Percentiles rank a stretch among this genome's conserved stretches.
Conservation (phyloP, 345 rosid species). For the Ceriops zippeliana region DNA sequence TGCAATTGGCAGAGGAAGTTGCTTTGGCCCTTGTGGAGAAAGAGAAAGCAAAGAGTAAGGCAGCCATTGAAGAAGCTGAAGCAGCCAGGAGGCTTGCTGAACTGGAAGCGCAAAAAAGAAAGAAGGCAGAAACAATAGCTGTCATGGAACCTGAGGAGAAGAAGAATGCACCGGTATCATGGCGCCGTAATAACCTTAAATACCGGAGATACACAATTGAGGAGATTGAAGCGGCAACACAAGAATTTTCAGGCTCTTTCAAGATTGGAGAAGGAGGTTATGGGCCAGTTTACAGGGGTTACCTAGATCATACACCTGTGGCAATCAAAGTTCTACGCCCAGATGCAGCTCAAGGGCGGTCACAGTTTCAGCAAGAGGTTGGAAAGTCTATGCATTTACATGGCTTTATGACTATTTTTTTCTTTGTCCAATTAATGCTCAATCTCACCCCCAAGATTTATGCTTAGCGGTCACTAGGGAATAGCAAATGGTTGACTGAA, state of each 20-base stretch:
- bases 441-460: background rate
- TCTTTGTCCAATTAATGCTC: background rate
- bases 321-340: slow-evolving; percentile 85
- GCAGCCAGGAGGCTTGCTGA: slow-evolving; percentile 24
- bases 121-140: slow-evolving; percentile 21
- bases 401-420: background rate
- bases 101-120: slow-evolving; percentile 31
- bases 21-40: slow-evolving; percentile 34
- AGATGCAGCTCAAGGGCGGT: slow-evolving; percentile 80
- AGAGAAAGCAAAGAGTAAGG: slow-evolving; percentile 37
- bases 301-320: slow-evolving; percentile 67
- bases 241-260: slow-evolving; percentile 41
- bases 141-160: slow-evolving; percentile 22
- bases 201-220: slow-evolving; percentile 64
- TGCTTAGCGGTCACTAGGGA: background rate
- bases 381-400: background rate
- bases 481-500: too few species aligned
- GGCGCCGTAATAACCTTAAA: slow-evolving; percentile 27
- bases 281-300: slow-evolving; percentile 72
- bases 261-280: slow-evolving; percentile 99
- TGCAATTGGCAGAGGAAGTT: slow-evolving; percentile 29
- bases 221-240: slow-evolving; percentile 77
- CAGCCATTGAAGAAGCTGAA: slow-evolving; percentile 32
- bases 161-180: slow-evolving; percentile 16
- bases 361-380: slow-evolving; percentile 84